Conservation (phyloP, 1,284 basidiomycete genomes). For the Heliocybe sulcata region DNA sequence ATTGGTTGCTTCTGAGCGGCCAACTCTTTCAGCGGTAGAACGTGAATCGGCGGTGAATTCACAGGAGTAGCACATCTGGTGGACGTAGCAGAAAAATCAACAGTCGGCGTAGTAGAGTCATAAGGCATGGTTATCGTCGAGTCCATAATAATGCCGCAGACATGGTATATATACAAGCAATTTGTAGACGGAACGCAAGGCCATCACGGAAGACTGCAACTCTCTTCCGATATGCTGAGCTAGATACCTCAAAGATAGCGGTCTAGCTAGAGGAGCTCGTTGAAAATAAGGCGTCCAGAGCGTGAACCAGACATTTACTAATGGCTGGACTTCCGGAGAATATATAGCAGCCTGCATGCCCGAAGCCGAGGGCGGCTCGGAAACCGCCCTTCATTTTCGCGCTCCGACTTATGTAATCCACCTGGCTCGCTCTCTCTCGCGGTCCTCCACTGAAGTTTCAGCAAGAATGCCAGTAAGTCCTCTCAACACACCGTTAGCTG, state of each 20-base stretch:
- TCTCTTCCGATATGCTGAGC: neutral
- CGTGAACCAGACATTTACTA: neutral
- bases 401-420: neutral
- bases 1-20: neutral
- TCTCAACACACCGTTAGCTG: conserved; percentile 5
- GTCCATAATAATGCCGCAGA: neutral
- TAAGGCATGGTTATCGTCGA: neutral
- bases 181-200: neutral
- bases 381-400: no score
- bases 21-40: neutral
- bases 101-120: neutral
- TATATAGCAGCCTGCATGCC: no score
- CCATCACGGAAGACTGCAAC: neutral
- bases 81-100: neutral
- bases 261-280: neutral
- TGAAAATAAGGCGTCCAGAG: neutral
- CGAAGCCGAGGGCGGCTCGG: neutral
- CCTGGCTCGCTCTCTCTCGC: neutral
- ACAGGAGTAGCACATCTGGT: neutral
- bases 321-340: neutral
- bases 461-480: neutral
- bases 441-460: neutral
- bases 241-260: neutral
- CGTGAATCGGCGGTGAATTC: neutral
- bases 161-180: neutral